These are phyloP conservation scores for Diplodia intermedia DNA, from an alignment of 2,329 filamentous ascomycete genomes.

Conservation along the genomic window DNA sequence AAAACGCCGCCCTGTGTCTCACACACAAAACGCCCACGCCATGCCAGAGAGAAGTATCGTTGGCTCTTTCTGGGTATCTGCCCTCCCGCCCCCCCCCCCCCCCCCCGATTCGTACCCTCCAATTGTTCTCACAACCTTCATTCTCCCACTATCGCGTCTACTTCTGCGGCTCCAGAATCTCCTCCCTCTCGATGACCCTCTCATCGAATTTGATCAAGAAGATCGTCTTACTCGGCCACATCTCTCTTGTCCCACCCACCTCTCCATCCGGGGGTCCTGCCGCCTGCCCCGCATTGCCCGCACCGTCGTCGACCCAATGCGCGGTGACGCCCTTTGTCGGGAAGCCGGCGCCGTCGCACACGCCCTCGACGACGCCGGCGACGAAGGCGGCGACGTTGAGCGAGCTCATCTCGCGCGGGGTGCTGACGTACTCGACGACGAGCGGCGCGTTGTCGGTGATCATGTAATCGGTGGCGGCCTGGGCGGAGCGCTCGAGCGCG, in stretches of 20 bases:
- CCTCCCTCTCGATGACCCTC: conserved; percentile 92
- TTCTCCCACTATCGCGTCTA: conserved; percentile 31
- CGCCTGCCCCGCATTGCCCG: conserved; percentile 57
- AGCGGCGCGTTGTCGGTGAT: conserved; percentile 97
- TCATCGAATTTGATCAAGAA: conserved; percentile 91
- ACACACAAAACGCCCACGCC: conserved; percentile 21
- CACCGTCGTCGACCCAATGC: conserved; percentile 69
- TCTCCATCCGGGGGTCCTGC: conserved; percentile 59
- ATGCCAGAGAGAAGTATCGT: conserved; percentile 21
- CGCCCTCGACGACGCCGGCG: conserved; percentile 92
- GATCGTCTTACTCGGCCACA: conserved; percentile 97
- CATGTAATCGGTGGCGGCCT: conserved; percentile 96
- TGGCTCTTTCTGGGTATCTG: background rate
- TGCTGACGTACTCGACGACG: conserved; percentile 91
- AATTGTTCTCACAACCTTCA: background rate
- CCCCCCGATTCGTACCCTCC: background rate
- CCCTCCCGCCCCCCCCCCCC: no score
- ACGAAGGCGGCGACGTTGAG: conserved; percentile 96
- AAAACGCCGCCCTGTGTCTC: conserved; percentile 25
- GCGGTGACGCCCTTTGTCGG: conserved; percentile 83
- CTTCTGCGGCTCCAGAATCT: conserved; percentile 71
- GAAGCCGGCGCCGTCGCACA: conserved; percentile 92
- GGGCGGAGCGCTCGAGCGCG: conserved; percentile 85
- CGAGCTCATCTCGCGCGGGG: conserved; percentile 94
- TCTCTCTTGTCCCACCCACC: conserved; percentile 63